phyloP scores from a whole-genome alignment of 164 flowering plant species.

The Magnolia changhungtana region DNA sequence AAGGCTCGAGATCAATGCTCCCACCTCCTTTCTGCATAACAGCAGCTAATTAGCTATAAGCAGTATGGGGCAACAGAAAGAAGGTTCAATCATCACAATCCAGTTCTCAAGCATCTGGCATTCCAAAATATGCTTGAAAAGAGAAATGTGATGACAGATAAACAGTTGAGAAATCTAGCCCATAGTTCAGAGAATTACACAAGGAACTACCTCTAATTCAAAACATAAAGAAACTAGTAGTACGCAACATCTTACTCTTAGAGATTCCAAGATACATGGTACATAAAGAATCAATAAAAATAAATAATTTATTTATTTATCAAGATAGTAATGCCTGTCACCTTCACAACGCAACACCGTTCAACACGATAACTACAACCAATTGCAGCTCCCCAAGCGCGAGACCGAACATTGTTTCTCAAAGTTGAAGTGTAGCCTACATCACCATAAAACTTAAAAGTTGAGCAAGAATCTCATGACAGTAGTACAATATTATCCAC shows the following conservation, averaged over 20 bases:
- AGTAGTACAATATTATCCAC: not conserved
- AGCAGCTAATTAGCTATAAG: slow-evolving; percentile 2
- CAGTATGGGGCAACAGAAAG: not conserved
- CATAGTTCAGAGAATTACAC: not conserved
- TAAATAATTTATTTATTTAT: too few species aligned
- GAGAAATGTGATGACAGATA: not conserved
- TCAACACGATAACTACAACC: slow-evolving; percentile 97
- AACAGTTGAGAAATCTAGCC: not conserved
- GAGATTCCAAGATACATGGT: not conserved
- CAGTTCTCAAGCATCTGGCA: not conserved
- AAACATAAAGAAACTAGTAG: not conserved
- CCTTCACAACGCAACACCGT: slow-evolving; percentile 90
- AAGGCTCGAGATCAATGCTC: slow-evolving; percentile 84
- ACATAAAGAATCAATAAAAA: not conserved
- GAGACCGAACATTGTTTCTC: slow-evolving; percentile 96
- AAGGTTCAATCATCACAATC: not conserved
- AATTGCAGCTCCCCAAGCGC: slow-evolving; percentile 99
- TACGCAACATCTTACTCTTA: not conserved
- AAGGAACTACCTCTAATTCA: not conserved
- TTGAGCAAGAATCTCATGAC: too few species aligned
- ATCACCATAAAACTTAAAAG: not conserved
- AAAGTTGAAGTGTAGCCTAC: slow-evolving; percentile 80
- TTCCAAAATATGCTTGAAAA: not conserved
- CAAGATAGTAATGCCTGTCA: slow-evolving; percentile 13
- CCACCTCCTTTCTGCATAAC: slow-evolving; percentile 86